These are phyloP conservation scores for Beauveria rudraprayagi DNA, from an alignment of 2,329 filamentous ascomycete genomes.

Conservation along the genomic window DNA sequence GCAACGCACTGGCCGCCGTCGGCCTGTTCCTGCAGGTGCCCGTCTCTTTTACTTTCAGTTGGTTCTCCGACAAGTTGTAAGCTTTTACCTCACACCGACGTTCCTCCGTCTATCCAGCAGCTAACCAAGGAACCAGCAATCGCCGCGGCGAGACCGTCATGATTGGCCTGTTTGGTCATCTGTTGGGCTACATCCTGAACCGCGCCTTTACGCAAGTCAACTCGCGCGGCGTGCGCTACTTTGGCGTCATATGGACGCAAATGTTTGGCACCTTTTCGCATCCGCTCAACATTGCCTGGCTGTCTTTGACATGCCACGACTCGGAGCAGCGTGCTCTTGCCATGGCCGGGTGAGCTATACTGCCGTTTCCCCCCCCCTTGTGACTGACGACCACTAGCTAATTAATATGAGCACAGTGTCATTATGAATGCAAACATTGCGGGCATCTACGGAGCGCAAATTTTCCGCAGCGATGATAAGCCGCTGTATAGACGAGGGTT, in stretches of 20 bases:
- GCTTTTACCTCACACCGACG: constrained; percentile 14
- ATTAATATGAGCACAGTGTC: constrained; percentile 26
- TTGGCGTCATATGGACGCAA: constrained; percentile 49
- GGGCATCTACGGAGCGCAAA: constrained; percentile 52
- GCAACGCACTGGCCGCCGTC: constrained; percentile 48
- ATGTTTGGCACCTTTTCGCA: constrained; percentile 47
- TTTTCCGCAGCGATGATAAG: constrained; percentile 46
- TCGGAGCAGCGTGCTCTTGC: constrained; percentile 50
- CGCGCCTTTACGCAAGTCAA: constrained; percentile 40
- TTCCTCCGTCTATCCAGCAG: too few relatives aligned
- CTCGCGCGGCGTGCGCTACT: constrained; percentile 37
- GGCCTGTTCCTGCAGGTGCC: constrained; percentile 46
- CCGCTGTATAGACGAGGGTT: constrained; percentile 45
- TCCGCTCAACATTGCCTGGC: constrained; percentile 52
- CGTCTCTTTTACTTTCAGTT: constrained; percentile 43
- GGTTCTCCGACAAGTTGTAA: constrained; percentile 43
- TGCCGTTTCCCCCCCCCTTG: background rate
- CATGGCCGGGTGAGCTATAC: constrained; percentile 43
- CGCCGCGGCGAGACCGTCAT: constrained; percentile 45
- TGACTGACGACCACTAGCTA: too few relatives aligned
- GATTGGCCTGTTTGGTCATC: constrained; percentile 35
- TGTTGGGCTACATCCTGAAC: constrained; percentile 47
- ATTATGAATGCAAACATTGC: constrained; percentile 56
- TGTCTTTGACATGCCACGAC: constrained; percentile 47
- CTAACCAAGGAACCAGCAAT: constrained; percentile 24